Conservation (phyloP, 257 asterid species). For the Eustoma russellianum region DNA sequence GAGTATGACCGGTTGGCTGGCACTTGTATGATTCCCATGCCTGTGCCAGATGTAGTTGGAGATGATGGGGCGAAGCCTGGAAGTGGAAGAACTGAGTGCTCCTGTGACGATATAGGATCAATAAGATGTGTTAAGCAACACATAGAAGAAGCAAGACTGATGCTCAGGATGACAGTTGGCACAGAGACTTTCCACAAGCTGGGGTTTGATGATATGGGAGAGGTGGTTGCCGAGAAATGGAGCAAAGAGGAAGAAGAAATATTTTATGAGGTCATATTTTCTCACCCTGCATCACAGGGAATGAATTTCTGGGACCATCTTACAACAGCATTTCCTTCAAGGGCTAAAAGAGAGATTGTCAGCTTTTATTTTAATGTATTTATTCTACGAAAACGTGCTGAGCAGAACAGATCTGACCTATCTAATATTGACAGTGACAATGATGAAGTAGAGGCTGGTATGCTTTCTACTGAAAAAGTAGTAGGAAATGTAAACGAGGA, state of each 20-base stretch:
- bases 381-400: constrained; percentile 27
- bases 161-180: constrained; percentile 21
- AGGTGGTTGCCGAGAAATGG: constrained; percentile 28
- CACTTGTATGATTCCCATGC: constrained; percentile 24
- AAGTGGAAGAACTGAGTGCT: constrained; percentile 22
- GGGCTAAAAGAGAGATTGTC: constrained; percentile 26
- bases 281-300: constrained; percentile 21
- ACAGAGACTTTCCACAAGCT: constrained; percentile 19
- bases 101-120: constrained; percentile 30
- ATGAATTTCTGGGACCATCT: constrained; percentile 30
- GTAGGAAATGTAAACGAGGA: constrained; percentile 13
- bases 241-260: constrained; percentile 24
- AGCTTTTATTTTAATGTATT: constrained; percentile 35
- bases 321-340: constrained; percentile 21
- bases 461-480: constrained; percentile 13
- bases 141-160: constrained; percentile 22
- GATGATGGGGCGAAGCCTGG: constrained; percentile 12
- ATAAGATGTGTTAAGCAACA: constrained; percentile 24
- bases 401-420: constrained; percentile 28
- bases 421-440: constrained; percentile 30
- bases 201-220: constrained; percentile 32
- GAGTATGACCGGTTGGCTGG: constrained; percentile 19
- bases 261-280: constrained; percentile 25
- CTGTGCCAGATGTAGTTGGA: constrained; percentile 9
- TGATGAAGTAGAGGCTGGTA: constrained; percentile 24